These are phyloP conservation scores for Eleusine coracana DNA, from an alignment of 176 grass and related monocot genomes.

Conservation along the genomic window DNA sequence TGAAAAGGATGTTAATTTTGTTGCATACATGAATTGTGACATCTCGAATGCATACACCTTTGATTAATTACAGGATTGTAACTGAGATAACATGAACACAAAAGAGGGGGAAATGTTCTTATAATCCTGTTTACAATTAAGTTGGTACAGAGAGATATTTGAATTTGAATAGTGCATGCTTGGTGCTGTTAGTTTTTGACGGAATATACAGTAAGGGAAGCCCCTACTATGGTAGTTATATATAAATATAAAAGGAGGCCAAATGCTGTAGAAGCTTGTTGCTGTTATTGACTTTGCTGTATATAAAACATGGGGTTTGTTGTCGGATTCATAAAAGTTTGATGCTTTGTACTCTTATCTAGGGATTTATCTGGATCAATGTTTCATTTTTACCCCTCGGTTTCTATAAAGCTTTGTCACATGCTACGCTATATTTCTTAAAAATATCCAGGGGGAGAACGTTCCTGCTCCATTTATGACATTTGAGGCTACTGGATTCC, in stretches of 20 bases:
- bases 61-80: background rate
- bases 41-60: slow-evolving; percentile 13
- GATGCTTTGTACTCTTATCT: slow-evolving; percentile 9
- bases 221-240: too few relatives aligned
- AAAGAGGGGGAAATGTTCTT: background rate
- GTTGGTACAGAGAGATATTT: background rate
- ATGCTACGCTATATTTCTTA: slow-evolving; percentile 44
- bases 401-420: slow-evolving; percentile 37
- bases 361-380: slow-evolving; percentile 16
- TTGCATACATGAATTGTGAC: background rate
- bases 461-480: slow-evolving; percentile 99
- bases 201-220: too few relatives aligned
- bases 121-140: background rate
- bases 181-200: background rate
- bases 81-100: background rate
- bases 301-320: slow-evolving; percentile 26
- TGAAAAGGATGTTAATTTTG: background rate
- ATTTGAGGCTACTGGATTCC: slow-evolving; percentile 91
- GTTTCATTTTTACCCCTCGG: slow-evolving; percentile 19
- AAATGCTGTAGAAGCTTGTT: background rate
- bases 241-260: too few relatives aligned
- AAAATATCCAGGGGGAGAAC: slow-evolving; percentile 76
- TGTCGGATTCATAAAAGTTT: background rate
- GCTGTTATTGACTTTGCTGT: background rate
- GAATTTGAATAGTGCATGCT: slow-evolving; percentile 8